Percentiles rank a stretch among this genome's conserved stretches.
Conservation (phyloP, 192 early-diverging fungal species). For the Coemansia sp. region DNA sequence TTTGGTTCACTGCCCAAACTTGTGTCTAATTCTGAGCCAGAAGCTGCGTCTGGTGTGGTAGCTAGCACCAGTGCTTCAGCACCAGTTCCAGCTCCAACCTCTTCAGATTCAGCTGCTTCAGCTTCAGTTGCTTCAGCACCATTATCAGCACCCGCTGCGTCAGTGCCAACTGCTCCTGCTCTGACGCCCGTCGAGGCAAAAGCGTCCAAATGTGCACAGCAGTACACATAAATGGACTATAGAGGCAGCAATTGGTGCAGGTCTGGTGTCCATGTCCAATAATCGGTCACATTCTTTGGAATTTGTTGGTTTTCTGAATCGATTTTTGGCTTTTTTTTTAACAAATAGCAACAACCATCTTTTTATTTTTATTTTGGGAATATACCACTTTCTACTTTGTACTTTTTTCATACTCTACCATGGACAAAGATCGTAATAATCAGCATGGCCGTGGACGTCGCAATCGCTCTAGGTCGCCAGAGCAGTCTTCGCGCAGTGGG, state of each 20-base stretch:
- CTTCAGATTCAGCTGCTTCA: background rate
- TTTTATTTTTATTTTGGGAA: background rate
- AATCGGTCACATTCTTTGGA: background rate
- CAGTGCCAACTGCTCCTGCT: background rate
- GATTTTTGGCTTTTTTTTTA: background rate
- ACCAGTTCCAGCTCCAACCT: too few relatives aligned
- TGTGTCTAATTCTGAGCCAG: background rate
- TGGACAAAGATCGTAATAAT: background rate
- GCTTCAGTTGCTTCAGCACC: background rate
- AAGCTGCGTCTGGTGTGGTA: background rate
- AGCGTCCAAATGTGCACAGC: too few relatives aligned
- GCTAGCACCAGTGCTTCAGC: background rate
- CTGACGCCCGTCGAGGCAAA: too few relatives aligned
- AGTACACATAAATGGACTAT: too few relatives aligned
- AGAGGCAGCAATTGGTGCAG: too few relatives aligned
- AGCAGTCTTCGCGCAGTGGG: background rate
- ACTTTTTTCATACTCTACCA: background rate
- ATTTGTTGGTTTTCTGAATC: background rate
- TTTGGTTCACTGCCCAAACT: background rate
- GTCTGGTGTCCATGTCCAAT: background rate
- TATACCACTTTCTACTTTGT: background rate
- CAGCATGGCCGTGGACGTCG: slow-evolving; percentile 1
- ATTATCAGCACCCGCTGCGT: background rate
- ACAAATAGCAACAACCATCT: background rate
- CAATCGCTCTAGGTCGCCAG: slow-evolving; percentile 4